phyloP scores from a whole-genome alignment of 148 eudicot genomes.

The Linanthus parryae region DNA sequence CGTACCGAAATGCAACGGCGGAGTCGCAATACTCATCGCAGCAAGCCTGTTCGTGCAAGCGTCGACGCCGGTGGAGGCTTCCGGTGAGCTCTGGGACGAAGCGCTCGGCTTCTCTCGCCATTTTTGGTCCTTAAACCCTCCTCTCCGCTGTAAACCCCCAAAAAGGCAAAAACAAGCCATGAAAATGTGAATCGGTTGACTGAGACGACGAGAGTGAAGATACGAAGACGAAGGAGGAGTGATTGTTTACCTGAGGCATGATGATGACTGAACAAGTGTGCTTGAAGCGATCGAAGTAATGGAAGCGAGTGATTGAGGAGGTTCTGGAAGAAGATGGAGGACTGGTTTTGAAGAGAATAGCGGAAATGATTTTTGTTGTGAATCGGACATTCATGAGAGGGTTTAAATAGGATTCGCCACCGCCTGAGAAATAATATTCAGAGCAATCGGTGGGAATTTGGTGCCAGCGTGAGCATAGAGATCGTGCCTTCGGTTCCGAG shows the following conservation, averaged over 20 bases:
- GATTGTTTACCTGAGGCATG: background rate
- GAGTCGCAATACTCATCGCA: constrained; percentile 20
- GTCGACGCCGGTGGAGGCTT: constrained; percentile 14
- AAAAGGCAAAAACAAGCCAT: constrained; percentile 6
- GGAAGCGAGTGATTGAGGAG: too few relatives aligned
- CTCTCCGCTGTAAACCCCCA: constrained; percentile 29
- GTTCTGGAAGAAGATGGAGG: too few relatives aligned
- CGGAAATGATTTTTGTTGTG: too few relatives aligned
- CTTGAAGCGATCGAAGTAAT: too few relatives aligned
- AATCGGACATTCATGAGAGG: too few relatives aligned
- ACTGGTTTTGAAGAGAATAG: too few relatives aligned
- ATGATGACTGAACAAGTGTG: too few relatives aligned
- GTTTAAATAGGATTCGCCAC: too few relatives aligned
- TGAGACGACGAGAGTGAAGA: background rate
- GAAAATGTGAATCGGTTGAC: constrained; percentile 2
- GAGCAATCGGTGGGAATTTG: too few relatives aligned
- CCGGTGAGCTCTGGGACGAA: constrained; percentile 28
- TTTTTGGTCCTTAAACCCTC: constrained; percentile 26
- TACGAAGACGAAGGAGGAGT: background rate
- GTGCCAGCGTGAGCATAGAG: too few relatives aligned
- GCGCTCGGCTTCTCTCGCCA: constrained; percentile 52
- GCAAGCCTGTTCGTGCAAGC: constrained; percentile 16
- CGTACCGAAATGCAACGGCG: constrained; percentile 26
- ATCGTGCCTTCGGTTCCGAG: too few relatives aligned
- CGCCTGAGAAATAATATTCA: too few relatives aligned